Conservation (phyloP, 1,284 basidiomycete genomes). For the Ceratobasidium sp. region DNA sequence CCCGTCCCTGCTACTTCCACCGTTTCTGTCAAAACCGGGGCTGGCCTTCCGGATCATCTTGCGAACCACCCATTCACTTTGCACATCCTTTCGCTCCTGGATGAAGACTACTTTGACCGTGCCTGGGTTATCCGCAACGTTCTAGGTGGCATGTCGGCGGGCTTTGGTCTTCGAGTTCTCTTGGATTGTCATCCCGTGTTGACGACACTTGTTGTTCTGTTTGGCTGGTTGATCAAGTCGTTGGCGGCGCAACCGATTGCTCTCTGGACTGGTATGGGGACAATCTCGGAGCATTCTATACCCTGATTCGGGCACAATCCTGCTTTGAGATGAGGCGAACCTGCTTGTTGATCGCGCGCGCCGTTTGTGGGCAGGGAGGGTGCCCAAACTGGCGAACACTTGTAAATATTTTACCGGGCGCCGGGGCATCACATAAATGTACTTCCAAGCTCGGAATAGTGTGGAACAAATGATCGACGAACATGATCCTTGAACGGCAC, state of each 20-base stretch:
- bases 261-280: conserved; percentile 69
- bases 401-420: conserved; percentile 9
- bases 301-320: conserved; percentile 60
- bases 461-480: conserved; percentile 10
- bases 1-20: conserved; percentile 53
- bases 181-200: conserved; percentile 79
- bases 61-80: conserved; percentile 26
- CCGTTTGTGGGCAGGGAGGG: background rate
- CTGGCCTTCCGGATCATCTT: conserved; percentile 56
- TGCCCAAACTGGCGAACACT: background rate
- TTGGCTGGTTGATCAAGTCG: conserved; percentile 82
- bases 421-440: background rate
- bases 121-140: conserved; percentile 89
- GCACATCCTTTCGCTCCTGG: conserved; percentile 55
- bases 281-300: conserved; percentile 83
- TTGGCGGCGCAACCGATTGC: conserved; percentile 70
- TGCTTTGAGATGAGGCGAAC: background rate
- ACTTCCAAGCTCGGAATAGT: no score
- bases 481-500: conserved; percentile 6
- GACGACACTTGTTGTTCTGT: conserved; percentile 80
- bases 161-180: conserved; percentile 78
- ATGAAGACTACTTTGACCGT: conserved; percentile 77
- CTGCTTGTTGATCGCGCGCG: background rate
- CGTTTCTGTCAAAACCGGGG: conserved; percentile 56
- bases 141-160: conserved; percentile 85